Evolutionary conservation across 352 stramenopile genomes (phyloP).

Genomic region (Globisporangium iwayamae): DNA sequence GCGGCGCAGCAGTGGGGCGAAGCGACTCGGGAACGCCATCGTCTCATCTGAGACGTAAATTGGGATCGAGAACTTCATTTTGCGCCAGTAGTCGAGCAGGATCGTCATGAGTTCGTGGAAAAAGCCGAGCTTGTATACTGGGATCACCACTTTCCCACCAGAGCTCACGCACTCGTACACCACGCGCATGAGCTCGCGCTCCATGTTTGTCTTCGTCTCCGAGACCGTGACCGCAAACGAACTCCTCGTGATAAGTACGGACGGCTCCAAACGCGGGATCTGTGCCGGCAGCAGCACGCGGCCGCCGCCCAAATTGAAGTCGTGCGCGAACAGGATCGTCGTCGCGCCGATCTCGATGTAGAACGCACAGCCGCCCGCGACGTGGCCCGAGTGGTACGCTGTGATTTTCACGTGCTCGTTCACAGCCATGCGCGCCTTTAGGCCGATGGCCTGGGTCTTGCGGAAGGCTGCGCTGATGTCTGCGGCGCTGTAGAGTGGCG

Average conservation of each 20-base stretch:
- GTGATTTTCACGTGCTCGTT: constrained; percentile 75
- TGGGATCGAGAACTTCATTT: constrained; percentile 44
- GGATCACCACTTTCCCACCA: constrained; percentile 82
- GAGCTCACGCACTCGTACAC: constrained; percentile 73
- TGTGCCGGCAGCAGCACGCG: constrained; percentile 65
- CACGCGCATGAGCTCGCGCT: constrained; percentile 76
- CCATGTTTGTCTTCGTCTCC: constrained; percentile 76
- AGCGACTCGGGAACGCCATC: constrained; percentile 58
- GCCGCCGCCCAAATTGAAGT: constrained; percentile 75
- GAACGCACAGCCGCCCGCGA: constrained; percentile 72
- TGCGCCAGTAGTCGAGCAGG: constrained; percentile 67
- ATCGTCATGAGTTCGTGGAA: constrained; percentile 78
- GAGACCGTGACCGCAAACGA: constrained; percentile 81
- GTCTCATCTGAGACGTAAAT: constrained; percentile 67
- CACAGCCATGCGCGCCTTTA: constrained; percentile 55
- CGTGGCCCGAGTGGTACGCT: constrained; percentile 77
- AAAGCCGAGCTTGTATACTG: constrained; percentile 72
- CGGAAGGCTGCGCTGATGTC: constrained; percentile 57
- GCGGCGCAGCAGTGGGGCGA: constrained; percentile 52
- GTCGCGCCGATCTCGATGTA: constrained; percentile 70
- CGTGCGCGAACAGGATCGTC: constrained; percentile 71
- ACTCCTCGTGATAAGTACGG: constrained; percentile 59
- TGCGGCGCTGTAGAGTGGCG: constrained; percentile 44
- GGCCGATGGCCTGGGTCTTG: constrained; percentile 39
- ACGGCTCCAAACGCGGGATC: constrained; percentile 63